Conservation (phyloP, 2,329 filamentous ascomycete species). For the Sporothrix globosa region DNA sequence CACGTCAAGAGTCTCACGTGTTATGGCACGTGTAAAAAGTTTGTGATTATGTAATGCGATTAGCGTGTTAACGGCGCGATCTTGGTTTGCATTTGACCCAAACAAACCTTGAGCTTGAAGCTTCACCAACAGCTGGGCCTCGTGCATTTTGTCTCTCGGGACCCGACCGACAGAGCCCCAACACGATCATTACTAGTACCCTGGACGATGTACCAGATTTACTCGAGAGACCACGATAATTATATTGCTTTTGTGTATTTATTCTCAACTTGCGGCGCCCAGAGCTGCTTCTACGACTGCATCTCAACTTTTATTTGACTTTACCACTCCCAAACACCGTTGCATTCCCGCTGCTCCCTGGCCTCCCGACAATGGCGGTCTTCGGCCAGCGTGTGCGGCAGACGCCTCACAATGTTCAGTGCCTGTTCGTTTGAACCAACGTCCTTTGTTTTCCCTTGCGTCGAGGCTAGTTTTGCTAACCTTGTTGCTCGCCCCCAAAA, state of each 20-base stretch:
- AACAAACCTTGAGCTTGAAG: conserved; percentile 29
- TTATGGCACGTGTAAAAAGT: background rate
- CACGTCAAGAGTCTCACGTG: background rate
- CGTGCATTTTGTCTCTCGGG: background rate
- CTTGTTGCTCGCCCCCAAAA: background rate
- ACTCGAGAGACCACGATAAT: background rate
- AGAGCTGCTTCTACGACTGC: background rate
- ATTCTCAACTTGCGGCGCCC: background rate
- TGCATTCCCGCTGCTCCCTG: background rate
- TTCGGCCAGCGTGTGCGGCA: conserved; percentile 43
- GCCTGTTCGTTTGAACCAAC: conserved; percentile 40
- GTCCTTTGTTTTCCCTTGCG: background rate
- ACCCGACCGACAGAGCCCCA: background rate
- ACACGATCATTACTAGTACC: conserved; percentile 11
- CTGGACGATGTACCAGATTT: background rate
- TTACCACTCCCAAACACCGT: background rate
- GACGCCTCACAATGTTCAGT: conserved; percentile 46
- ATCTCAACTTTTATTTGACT: background rate
- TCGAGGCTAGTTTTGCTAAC: background rate
- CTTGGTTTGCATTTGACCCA: conserved; percentile 16
- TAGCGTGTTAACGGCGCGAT: background rate
- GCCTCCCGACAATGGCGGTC: conserved; percentile 33
- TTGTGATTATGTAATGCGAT: background rate
- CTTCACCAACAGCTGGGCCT: conserved; percentile 28
- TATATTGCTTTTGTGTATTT: conserved; percentile 14